Conservation (phyloP, 352 stramenopile species). For the Phytophthora litchii region DNA sequence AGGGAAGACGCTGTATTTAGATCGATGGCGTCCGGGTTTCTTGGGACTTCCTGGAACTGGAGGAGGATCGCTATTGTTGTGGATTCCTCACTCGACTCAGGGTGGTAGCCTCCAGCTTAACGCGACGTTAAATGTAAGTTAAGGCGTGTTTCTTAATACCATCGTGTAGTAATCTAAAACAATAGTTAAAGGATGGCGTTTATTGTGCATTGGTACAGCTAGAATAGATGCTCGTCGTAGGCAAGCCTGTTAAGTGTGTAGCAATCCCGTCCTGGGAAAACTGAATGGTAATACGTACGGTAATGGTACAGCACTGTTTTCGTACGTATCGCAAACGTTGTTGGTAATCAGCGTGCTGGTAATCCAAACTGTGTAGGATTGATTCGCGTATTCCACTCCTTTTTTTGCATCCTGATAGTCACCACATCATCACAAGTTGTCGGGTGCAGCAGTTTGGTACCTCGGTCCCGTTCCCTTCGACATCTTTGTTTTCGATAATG, state of each 20-base stretch:
- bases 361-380: neutral
- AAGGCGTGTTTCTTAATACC: neutral
- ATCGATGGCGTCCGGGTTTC: conserved; percentile 46
- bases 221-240: no score
- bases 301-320: no score
- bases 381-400: neutral
- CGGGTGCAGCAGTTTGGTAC: neutral
- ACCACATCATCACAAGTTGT: neutral
- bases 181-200: no score
- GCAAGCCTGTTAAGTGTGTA: no score
- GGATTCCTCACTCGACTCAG: conserved; percentile 34
- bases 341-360: neutral
- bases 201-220: no score
- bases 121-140: conserved; percentile 30
- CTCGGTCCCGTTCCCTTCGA: neutral
- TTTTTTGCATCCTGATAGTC: neutral
- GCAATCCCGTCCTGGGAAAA: no score
- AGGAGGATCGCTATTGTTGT: conserved; percentile 43
- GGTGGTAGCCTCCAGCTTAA: conserved; percentile 33
- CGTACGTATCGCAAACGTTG: no score
- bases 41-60: conserved; percentile 34
- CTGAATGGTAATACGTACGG: no score
- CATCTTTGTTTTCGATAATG: neutral
- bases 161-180: neutral
- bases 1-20: conserved; percentile 48